These are phyloP conservation scores for Cystobasidium slooffiae DNA, from an alignment of 1,284 basidiomycete species.

Conservation along the genomic window DNA sequence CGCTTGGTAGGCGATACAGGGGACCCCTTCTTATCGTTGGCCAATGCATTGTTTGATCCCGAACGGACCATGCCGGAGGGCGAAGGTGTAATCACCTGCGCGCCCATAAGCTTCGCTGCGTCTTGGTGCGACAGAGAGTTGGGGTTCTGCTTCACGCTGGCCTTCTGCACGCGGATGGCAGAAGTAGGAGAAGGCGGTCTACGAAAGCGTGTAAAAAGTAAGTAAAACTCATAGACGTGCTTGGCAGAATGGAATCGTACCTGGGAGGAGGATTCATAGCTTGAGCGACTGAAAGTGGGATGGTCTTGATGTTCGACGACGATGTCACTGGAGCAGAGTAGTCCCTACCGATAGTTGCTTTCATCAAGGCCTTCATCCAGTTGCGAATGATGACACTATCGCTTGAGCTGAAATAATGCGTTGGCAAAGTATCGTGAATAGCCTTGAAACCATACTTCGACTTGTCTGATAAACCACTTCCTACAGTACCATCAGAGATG, in stretches of 20 bases:
- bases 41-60: slow-evolving; percentile 2
- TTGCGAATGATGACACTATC: slow-evolving; percentile 82
- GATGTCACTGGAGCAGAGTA: slow-evolving; percentile 94
- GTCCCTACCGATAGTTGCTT: slow-evolving; percentile 92
- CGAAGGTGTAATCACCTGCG: slow-evolving; percentile 24
- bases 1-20: slow-evolving; percentile 17
- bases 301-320: slow-evolving; percentile 95
- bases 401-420: slow-evolving; percentile 88
- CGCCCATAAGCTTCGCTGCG: slow-evolving; percentile 56
- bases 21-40: slow-evolving; percentile 11
- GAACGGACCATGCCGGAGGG: slow-evolving; percentile 27
- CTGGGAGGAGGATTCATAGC: slow-evolving; percentile 89
- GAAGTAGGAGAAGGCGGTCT: slow-evolving; percentile 87
- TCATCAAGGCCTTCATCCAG: slow-evolving; percentile 99
- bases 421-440: slow-evolving; percentile 82
- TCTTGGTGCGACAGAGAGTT: slow-evolving; percentile 76
- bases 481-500: slow-evolving; percentile 73
- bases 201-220: neutral
- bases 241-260: neutral
- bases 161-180: slow-evolving; percentile 86
- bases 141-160: slow-evolving; percentile 77
- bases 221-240: too few relatives aligned
- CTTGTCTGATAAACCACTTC: slow-evolving; percentile 59
- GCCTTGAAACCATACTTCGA: slow-evolving; percentile 95
- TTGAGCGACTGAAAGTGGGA: slow-evolving; percentile 91